Base-by-base conservation (phyloP, 164 flowering plant genomes). In the Tetracentron sinense region DNA sequence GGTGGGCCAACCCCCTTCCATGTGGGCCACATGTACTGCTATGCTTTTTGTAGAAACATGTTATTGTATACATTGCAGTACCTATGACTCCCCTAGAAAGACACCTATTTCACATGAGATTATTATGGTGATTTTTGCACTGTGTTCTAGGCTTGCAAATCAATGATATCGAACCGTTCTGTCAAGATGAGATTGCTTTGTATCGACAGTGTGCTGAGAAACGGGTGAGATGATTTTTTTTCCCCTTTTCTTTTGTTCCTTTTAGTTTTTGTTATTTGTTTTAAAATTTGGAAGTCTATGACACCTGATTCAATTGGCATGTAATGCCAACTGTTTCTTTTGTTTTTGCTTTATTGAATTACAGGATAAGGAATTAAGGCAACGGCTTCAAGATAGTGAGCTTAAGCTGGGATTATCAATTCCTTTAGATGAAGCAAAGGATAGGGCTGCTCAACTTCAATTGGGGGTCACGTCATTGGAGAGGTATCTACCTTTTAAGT, bases 121-220 rank as follows among this genome's bases (percentile, higher is more conserved):
- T 31, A 53, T 26, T 21, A 58, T 19, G 42, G n/a, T 62, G 60
- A 63, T 59, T 47, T 28, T 50, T 15, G 0, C 16, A 42, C 23
- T 57, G 1, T 69, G 19, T 35, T 72, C 19, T 53, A 94, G 97
- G 98, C 59, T 68, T 94, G 82, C 97, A 89, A 72, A 72, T 94
- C 72, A 86, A 89, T 72, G 93, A 91, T 42, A 83, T 86, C 48
- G 97, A 94, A 75, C 98, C 96, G 28, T 94, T 90, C 65, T 89
- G 96, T 72, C 98, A 94, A 75, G 97, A 89, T 60, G 98, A 90
- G 83, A 81, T 94, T 81, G 91, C 74, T 56, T 33, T 91, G 54
- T 94, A 90, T 58, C 73, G 80, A 58, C 78, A 89, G 35, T 93
- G 98, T 78, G 87, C 86, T 42, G 96, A 89, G 69, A 87, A 64